These are phyloP conservation scores for Cyclostephanos tholiformis DNA, from an alignment of 108 stramenopile genomes.

Conservation along the genomic window DNA sequence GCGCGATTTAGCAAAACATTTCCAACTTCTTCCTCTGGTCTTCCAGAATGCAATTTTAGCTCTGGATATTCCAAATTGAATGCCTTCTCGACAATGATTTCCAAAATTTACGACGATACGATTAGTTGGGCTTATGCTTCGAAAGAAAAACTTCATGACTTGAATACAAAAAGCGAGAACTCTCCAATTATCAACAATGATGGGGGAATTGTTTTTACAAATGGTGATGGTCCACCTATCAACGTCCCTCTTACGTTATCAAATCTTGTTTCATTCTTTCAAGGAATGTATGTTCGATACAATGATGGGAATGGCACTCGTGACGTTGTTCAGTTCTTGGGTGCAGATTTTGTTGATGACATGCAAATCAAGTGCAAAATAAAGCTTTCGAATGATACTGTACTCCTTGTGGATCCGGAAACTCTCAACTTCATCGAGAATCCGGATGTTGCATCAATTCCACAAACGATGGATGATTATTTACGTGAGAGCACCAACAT, in stretches of 20 bases:
- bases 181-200: conserved; percentile 19
- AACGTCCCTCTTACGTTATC: too few species aligned
- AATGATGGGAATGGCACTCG: conserved; percentile 12
- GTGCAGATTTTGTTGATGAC: too few species aligned
- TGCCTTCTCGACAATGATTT: not conserved
- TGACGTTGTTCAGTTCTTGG: too few species aligned
- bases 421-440: conserved; percentile 6
- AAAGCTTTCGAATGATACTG: not conserved
- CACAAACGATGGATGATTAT: not conserved
- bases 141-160: not conserved
- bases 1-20: not conserved
- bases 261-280: not conserved
- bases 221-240: too few species aligned
- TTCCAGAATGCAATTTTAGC: not conserved
- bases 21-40: not conserved
- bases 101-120: conserved; percentile 29
- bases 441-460: too few species aligned
- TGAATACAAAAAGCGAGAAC: conserved; percentile 2
- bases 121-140: conserved; percentile 10
- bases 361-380: conserved; percentile 3
- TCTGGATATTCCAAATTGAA: not conserved
- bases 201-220: too few species aligned
- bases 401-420: conserved; percentile 8
- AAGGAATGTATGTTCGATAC: conserved; percentile 4
- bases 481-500: conserved; percentile 4